Evolutionary conservation across 805 yeast genomes (phyloP).

Genomic region (Candida pini): DNA sequence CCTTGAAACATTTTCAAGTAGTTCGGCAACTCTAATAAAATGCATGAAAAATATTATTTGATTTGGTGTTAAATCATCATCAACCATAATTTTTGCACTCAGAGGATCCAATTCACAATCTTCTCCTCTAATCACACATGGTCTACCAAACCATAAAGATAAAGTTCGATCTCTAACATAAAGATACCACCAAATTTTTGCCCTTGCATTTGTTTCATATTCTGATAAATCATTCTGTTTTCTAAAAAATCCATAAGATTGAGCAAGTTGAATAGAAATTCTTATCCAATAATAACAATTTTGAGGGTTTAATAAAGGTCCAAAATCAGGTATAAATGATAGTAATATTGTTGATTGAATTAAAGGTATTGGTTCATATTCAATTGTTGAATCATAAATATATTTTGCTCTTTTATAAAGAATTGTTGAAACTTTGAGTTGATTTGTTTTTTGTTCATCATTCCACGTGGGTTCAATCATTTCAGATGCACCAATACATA

Average conservation of each 20-base stretch:
- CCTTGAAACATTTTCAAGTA: conserved; percentile 7
- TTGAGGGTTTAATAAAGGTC: conserved; percentile 23
- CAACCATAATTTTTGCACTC: conserved; percentile 53
- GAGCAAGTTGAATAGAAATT: conserved; percentile 65
- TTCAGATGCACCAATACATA: conserved; percentile 60
- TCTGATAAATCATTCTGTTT: conserved; percentile 2
- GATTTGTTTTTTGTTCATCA: conserved; percentile 38
- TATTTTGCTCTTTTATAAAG: conserved; percentile 48
- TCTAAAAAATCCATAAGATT: conserved; percentile 52
- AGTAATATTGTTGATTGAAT: conserved; percentile 9
- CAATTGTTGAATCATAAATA: conserved; percentile 59
- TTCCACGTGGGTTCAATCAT: conserved; percentile 46
- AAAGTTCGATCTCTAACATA: conserved; percentile 60
- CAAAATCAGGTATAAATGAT: conserved; percentile 9
- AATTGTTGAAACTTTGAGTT: conserved; percentile 8
- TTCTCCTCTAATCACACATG: conserved; percentile 55
- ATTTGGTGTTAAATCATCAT: conserved; percentile 36
- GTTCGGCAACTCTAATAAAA: conserved; percentile 8
- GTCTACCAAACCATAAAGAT: conserved; percentile 62
- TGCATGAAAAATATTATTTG: conserved; percentile 4
- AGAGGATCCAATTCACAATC: conserved; percentile 75
- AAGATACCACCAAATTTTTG: conserved; percentile 68
- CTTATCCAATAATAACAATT: conserved; percentile 68
- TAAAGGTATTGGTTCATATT: conserved; percentile 47
- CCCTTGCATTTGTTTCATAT: conserved; percentile 39